Conservation (phyloP, 176 grass and related monocot species). For the Lolium multiflorum region DNA sequence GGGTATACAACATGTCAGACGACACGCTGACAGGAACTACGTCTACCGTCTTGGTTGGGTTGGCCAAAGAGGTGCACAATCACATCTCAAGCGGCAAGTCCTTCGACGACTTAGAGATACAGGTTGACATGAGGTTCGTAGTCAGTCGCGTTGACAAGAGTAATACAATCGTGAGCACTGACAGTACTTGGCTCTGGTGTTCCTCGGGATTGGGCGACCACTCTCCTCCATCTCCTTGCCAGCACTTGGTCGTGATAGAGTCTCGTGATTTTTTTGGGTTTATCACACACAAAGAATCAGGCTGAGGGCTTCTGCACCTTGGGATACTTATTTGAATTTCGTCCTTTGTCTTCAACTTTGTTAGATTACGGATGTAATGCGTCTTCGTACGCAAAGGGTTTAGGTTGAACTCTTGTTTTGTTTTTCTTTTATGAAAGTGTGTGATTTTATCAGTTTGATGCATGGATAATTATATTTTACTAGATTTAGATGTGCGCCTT, state of each 20-base stretch:
- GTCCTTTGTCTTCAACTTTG: background rate
- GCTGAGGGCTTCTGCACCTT: background rate
- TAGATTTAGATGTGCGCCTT: no score
- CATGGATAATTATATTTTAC: no score
- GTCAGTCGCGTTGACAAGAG: background rate
- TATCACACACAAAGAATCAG: background rate
- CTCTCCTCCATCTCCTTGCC: background rate
- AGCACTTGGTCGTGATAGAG: background rate
- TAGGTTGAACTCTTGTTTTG: background rate
- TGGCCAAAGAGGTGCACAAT: background rate
- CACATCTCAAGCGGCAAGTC: background rate
- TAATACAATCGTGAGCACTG: background rate
- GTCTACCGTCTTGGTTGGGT: background rate
- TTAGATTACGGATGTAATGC: background rate
- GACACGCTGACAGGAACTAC: background rate
- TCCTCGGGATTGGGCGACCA: constrained; percentile 12
- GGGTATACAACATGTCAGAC: background rate
- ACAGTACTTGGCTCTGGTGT: background rate
- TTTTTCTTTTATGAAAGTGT: no score
- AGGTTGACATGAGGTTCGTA: background rate
- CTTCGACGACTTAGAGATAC: background rate
- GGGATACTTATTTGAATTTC: background rate
- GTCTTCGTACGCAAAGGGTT: background rate
- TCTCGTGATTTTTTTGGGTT: background rate
- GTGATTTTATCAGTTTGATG: no score